These are phyloP conservation scores for Ogataea zsoltii DNA, from an alignment of 805 yeast species.

Conservation along the genomic window DNA sequence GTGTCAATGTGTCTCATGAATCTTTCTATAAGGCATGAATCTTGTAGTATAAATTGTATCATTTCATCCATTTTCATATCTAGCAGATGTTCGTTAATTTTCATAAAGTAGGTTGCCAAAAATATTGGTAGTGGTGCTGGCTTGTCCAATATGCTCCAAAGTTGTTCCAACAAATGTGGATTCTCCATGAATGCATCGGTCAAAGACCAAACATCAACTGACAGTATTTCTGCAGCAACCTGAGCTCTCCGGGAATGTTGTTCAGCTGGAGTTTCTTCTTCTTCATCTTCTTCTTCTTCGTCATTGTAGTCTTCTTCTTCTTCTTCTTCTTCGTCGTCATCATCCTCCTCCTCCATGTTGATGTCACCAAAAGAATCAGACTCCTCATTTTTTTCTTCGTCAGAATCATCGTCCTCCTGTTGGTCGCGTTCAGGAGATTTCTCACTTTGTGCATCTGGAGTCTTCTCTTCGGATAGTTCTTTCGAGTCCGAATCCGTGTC, in stretches of 20 bases:
- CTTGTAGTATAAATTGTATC: constrained; percentile 67
- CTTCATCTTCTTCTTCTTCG: constrained; percentile 24
- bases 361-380: constrained; percentile 1
- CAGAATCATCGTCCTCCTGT: constrained; percentile 6
- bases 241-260: constrained; percentile 48
- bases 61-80: constrained; percentile 87
- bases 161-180: constrained; percentile 56
- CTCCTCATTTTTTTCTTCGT: constrained; percentile 6
- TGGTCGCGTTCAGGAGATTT: too few relatives aligned
- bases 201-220: constrained; percentile 92
- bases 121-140: constrained; percentile 68
- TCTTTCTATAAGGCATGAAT: constrained; percentile 70
- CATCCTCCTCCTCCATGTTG: constrained; percentile 4
- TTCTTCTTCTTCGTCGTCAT: constrained; percentile 12
- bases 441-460: background rate
- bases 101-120: constrained; percentile 86
- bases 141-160: constrained; percentile 81
- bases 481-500: constrained; percentile 10
- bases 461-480: background rate
- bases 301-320: constrained; percentile 21
- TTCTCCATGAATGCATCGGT: constrained; percentile 88
- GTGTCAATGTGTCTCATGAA: constrained; percentile 86
- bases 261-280: constrained; percentile 37
- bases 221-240: constrained; percentile 83
- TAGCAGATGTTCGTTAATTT: constrained; percentile 83